Base-by-base conservation (phyloP, 176 grass and related monocot genomes). In the Aegilops longissima region DNA sequence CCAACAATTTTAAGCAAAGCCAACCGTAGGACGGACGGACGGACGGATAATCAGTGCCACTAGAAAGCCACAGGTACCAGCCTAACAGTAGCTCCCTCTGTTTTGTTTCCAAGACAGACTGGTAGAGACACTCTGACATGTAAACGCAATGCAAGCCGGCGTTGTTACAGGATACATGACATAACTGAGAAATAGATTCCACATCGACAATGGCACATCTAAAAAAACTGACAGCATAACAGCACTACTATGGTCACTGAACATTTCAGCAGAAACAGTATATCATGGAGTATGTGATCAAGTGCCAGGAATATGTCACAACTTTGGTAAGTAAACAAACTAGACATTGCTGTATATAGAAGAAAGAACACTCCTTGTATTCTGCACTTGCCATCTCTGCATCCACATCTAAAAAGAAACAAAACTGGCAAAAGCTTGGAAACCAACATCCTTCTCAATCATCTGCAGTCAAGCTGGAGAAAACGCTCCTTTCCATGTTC, bases 401-500 rank as follows among this genome's bases (percentile, higher is more conserved):
- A 42, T 42, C 40, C 40, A 42, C 40, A 42, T 42, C 40, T 42
- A 10, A 42, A 42, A 42, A 42, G 9, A 42, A 10, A 42, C 56
- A 59, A 59, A 59, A 59, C 3, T 9, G 18, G 56, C 6, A 59
- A 59, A 59, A 59, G 56, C 56, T 59, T 94, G 89, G 68, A 97
- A 99, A 67, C 85, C 82, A 61, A 99, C 89, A 30, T 96, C 89
- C 77, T 99, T 94, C 75, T 99, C 97, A 72, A 99, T 99, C 30
- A 85, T 36, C 80, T 99, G 92, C 66, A 97, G 90, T 8, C 94
- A 63, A 74, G 82, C 35, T 69, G 83, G 52, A 76, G 92, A 93
- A 73, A 99, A 94, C 12, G 94, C 94, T 79, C 97, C 92, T 89
- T 91, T 96, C 97, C 94, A 97, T 80, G 94, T 99, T 78, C 97